These are phyloP conservation scores for Beauveria varroae DNA, from an alignment of 2,329 filamentous ascomycete genomes.

Conservation along the genomic window DNA sequence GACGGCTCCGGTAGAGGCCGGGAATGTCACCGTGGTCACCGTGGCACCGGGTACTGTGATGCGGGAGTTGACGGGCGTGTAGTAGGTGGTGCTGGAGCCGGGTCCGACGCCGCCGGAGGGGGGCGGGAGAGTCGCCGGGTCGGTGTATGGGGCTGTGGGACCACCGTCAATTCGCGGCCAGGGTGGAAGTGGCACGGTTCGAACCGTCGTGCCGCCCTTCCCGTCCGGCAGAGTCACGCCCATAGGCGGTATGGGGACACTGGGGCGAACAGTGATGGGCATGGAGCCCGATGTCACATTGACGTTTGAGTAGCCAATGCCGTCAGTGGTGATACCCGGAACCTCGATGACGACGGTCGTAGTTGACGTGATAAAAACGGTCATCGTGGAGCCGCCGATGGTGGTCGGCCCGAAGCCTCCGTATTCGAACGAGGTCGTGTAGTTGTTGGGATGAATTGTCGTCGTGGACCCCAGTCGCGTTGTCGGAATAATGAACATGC, in stretches of 20 bases:
- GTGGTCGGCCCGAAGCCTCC: conserved; percentile 5
- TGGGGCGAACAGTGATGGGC: conserved; percentile 11
- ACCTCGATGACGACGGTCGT: conserved; percentile 14
- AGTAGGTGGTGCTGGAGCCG: conserved; percentile 2
- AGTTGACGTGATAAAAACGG: conserved; percentile 8
- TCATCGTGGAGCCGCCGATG: neutral
- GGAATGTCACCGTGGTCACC: conserved; percentile 14
- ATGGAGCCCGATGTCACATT: conserved; percentile 13
- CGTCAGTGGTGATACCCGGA: conserved; percentile 11
- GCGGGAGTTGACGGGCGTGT: conserved; percentile 2
- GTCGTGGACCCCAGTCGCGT: conserved; percentile 12
- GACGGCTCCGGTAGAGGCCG: neutral
- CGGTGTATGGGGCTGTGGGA: neutral
- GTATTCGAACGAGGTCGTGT: conserved; percentile 17
- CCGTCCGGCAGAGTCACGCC: conserved; percentile 14
- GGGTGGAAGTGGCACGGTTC: conserved; percentile 15
- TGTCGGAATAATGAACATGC: conserved; percentile 19
- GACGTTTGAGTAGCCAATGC: conserved; percentile 15
- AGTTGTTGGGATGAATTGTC: conserved; percentile 14
- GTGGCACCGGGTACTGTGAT: conserved; percentile 12
- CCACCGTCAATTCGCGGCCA: conserved; percentile 15
- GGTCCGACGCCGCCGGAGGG: neutral
- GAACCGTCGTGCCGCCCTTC: conserved; percentile 12
- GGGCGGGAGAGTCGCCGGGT: conserved; percentile 6
- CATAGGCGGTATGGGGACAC: conserved; percentile 12